A percentile compares a stretch with the other conserved stretches of the same genome.
Evolutionary conservation across 805 yeast species (phyloP).

Genomic region (Kurtzmaniella cleridarum): DNA sequence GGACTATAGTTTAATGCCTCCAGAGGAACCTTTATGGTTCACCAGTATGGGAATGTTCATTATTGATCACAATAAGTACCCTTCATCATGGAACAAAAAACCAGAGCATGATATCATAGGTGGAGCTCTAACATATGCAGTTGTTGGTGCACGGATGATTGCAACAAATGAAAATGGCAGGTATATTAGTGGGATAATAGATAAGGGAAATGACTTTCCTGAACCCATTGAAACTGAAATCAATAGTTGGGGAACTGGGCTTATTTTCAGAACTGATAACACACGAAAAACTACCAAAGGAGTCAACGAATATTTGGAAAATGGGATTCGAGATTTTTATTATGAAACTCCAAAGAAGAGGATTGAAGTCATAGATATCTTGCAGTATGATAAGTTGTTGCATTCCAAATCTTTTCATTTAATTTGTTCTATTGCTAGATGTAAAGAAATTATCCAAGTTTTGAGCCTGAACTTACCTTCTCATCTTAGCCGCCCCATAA

Average conservation of each 20-base stretch:
- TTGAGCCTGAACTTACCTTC: constrained; percentile 17
- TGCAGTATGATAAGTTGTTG: constrained; percentile 29
- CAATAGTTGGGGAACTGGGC: constrained; percentile 57
- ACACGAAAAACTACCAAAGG: constrained; percentile 72
- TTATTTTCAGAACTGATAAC: constrained; percentile 46
- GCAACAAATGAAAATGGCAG: constrained; percentile 29
- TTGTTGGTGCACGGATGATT: constrained; percentile 64
- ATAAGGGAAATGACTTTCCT: constrained; percentile 79
- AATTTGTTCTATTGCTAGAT: constrained; percentile 67
- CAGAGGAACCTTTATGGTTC: constrained; percentile 26
- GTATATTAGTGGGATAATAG: constrained; percentile 64
- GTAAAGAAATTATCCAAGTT: constrained; percentile 40
- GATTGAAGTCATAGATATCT: constrained; percentile 52
- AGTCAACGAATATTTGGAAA: constrained; percentile 63
- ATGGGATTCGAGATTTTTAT: constrained; percentile 51
- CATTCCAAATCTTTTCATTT: constrained; percentile 53
- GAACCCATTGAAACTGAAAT: constrained; percentile 37
- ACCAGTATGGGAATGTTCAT: constrained; percentile 85
- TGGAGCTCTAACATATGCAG: constrained; percentile 85
- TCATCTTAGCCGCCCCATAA: constrained; percentile 23
- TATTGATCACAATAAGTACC: constrained; percentile 75
- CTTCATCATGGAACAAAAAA: constrained; percentile 18
- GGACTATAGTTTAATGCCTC: constrained; percentile 4
- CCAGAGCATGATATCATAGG: constrained; percentile 59
- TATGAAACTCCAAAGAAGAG: constrained; percentile 59